phyloP scores from a whole-genome alignment of 1,284 basidiomycete genomes.

The Moniliophthora roreri region DNA sequence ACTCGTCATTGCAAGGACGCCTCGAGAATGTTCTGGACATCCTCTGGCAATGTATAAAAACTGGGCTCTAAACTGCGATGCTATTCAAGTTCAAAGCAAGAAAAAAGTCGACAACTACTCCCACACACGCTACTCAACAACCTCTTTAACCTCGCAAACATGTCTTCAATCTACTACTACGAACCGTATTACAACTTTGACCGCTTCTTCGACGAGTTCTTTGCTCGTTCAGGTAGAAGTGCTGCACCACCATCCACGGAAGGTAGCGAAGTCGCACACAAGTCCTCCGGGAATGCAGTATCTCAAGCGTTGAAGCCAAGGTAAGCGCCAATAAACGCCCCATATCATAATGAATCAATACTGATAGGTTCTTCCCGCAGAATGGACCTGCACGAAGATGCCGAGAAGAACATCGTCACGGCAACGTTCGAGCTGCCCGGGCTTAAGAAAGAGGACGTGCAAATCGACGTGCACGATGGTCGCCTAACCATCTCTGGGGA shows the following conservation, averaged over 20 bases:
- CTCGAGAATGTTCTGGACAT: too few species aligned
- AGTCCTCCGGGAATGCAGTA: background rate
- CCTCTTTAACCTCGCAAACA: background rate
- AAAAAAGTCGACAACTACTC: too few species aligned
- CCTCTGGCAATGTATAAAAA: too few species aligned
- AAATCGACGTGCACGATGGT: conserved; percentile 2
- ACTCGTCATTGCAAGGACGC: too few species aligned
- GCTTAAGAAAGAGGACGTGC: conserved; percentile 1
- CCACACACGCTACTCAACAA: too few species aligned
- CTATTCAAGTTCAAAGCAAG: too few species aligned
- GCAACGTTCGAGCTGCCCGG: background rate
- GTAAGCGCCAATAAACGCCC: conserved; percentile 2
- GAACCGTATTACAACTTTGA: conserved; percentile 22
- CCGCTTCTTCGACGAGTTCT: conserved; percentile 21
- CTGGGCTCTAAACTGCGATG: too few species aligned
- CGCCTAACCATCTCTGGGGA: conserved; percentile 1
- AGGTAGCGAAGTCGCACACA: background rate
- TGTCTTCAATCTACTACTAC: conserved; percentile 20
- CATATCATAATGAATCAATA: too few species aligned
- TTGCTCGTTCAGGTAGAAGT: conserved; percentile 4
- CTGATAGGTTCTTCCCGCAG: background rate
- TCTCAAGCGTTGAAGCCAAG: conserved; percentile 10
- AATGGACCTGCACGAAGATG: conserved; percentile 2
- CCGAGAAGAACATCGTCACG: conserved; percentile 1
- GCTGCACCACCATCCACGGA: background rate